Percentiles rank a stretch among this genome's conserved stretches.
phyloP scores from a whole-genome alignment of 2,329 filamentous ascomycete genomes.

The Chaetomiaceae sp. region DNA sequence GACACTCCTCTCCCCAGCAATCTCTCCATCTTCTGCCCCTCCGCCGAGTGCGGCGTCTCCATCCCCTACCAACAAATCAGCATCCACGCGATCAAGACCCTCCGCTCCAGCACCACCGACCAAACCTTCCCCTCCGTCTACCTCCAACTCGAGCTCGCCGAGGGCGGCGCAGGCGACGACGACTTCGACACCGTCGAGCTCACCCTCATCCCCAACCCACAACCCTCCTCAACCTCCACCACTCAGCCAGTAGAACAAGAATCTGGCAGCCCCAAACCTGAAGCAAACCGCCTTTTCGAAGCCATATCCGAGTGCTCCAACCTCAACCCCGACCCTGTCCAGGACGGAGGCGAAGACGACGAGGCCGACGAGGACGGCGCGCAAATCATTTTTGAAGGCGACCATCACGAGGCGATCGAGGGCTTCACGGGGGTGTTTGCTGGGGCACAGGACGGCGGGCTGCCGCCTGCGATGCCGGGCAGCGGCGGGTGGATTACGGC shows the following conservation, averaged over 20 bases:
- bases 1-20: constrained; percentile 35
- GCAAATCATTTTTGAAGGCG: constrained; percentile 51
- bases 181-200: constrained; percentile 62
- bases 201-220: constrained; percentile 53
- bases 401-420: constrained; percentile 51
- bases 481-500: constrained; percentile 84
- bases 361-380: constrained; percentile 37
- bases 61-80: constrained; percentile 72
- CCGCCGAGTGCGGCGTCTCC: constrained; percentile 55
- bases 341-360: constrained; percentile 53
- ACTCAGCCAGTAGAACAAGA: background rate
- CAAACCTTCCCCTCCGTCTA: constrained; percentile 50
- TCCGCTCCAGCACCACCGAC: constrained; percentile 36
- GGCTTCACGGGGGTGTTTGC: constrained; percentile 52
- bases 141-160: constrained; percentile 64
- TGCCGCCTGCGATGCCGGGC: constrained; percentile 66
- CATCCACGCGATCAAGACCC: constrained; percentile 68
- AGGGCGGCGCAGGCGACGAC: constrained; percentile 57
- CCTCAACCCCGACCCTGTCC: constrained; percentile 66
- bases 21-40: constrained; percentile 60
- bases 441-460: constrained; percentile 36
- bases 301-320: constrained; percentile 73
- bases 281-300: constrained; percentile 53
- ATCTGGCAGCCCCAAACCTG: constrained; percentile 26
- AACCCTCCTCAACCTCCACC: constrained; percentile 2